Evolutionary conservation across 148 eudicot genomes (phyloP).

Genomic region (Amaranthus palmeri): DNA sequence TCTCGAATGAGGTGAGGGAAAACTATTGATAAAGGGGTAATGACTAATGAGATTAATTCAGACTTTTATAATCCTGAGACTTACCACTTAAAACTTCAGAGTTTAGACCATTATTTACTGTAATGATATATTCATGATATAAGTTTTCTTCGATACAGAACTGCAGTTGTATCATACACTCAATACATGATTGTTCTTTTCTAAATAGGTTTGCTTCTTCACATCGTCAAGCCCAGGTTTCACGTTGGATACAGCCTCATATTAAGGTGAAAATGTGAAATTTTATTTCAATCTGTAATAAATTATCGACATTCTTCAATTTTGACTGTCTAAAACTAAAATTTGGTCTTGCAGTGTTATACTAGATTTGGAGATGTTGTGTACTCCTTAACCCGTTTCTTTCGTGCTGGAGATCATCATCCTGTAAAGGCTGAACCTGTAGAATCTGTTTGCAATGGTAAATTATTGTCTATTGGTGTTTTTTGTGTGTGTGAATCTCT

Average conservation of each 20-base stretch:
- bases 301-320: background rate
- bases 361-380: slow-evolving; percentile 89
- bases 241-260: slow-evolving; percentile 95
- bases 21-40: too few relatives aligned
- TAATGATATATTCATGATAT: background rate
- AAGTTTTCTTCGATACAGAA: background rate
- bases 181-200: slow-evolving; percentile 1
- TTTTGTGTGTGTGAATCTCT: background rate
- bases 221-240: slow-evolving; percentile 80
- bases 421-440: slow-evolving; percentile 48
- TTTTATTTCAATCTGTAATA: background rate
- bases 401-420: slow-evolving; percentile 58
- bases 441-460: slow-evolving; percentile 34
- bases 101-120: too few relatives aligned
- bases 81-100: too few relatives aligned
- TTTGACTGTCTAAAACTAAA: slow-evolving; percentile 5
- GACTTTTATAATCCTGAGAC: too few relatives aligned
- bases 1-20: too few relatives aligned
- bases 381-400: slow-evolving; percentile 84
- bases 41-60: too few relatives aligned
- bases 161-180: background rate
- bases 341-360: slow-evolving; percentile 58
- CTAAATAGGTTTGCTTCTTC: slow-evolving; percentile 60
- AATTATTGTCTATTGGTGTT: slow-evolving; percentile 17
- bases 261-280: slow-evolving; percentile 49